phyloP scores from a whole-genome alignment of 148 eudicot genomes.

The Gaultheria prostrata region DNA sequence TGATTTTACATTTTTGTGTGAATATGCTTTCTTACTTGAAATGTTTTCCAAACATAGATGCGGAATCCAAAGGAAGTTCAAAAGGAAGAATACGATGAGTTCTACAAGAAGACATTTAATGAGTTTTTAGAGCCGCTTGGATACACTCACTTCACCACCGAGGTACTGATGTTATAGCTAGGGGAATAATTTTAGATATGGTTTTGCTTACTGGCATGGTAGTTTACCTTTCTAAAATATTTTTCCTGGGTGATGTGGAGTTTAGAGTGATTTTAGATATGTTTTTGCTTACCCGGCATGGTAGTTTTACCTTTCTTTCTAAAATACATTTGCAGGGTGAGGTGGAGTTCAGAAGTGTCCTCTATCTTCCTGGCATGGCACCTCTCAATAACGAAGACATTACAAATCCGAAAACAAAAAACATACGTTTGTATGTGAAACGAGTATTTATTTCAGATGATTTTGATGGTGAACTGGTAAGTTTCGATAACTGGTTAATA shows the following conservation, averaged over 20 bases:
- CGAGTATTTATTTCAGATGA: conserved; percentile 97
- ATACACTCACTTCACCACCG: conserved; percentile 85
- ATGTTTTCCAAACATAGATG: conserved; percentile 54
- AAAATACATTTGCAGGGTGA: conserved; percentile 65
- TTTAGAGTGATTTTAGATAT: conserved; percentile 38
- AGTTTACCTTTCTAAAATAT: not conserved
- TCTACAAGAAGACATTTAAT: conserved; percentile 92
- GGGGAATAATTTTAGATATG: conserved; percentile 23
- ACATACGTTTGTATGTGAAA: conserved; percentile 84
- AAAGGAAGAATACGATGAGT: conserved; percentile 83
- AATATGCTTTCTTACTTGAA: not conserved
- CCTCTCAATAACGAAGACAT: conserved; percentile 62
- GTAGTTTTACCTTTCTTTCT: not conserved
- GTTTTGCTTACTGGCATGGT: not conserved
- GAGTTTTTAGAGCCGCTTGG: conserved; percentile 94
- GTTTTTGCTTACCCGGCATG: not conserved
- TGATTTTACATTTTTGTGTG: not conserved
- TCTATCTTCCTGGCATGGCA: conserved; percentile 89
- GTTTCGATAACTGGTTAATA: conserved; percentile 10
- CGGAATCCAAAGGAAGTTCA: conserved; percentile 82
- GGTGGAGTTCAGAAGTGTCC: conserved; percentile 94
- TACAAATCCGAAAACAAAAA: conserved; percentile 28
- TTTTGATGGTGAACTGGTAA: conserved; percentile 98
- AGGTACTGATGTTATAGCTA: conserved; percentile 41
- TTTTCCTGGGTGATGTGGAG: conserved; percentile 86